Evolutionary conservation across 176 grass and related monocot species (phyloP), one percentile per base, ranked within the genome.

Genomic region (Tuctoria greenei): DNA sequence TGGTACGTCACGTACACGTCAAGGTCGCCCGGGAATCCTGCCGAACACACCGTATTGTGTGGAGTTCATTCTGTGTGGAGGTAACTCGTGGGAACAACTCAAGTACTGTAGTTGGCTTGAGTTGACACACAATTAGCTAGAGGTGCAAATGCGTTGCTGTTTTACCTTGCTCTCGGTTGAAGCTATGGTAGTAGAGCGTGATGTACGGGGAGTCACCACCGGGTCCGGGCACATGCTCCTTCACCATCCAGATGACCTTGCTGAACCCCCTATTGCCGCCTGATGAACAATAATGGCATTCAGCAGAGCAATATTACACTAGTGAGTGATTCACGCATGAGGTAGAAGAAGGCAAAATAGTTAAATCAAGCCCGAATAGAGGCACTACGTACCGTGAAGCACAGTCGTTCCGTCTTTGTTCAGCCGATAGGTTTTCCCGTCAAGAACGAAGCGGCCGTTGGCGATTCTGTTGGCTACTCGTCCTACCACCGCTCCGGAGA

Each of bases 391-490:
- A n/a, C 93, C 89, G 49, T 96, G 93, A 61, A 96, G 40, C 0
- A 90, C 72, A 67, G 90, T 97, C n/a, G 88, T 84, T 44, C 87
- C 93, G 31, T 74, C 79, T 23, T 93, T 72, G 59, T 28, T 74
- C 12, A 92, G 84, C 71, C 66, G 89, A 41, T 88, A 88, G 61
- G 66, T 24, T 59, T 75, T 84, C 6, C 90, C 80, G 14, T 93
- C 77, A 24, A 93, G 64, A 26, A 86, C 67, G 66, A 97, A 97
- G n/a, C 66, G 69, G 8, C 68, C 90, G 0, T 86, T 82, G 0
- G 82, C 76, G 26, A 97, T 84, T 79, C 93, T 83, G 84, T 97
- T 97, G 52, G 90, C 93, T 46, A 97, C 93, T 21, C 90, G 82
- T 35, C 90, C 90, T 18, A 93, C 93, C 47, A 86, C 43, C 36